Conservation (phyloP, 495 filamentous ascomycete genomes). For the Penicillium alfredii region DNA sequence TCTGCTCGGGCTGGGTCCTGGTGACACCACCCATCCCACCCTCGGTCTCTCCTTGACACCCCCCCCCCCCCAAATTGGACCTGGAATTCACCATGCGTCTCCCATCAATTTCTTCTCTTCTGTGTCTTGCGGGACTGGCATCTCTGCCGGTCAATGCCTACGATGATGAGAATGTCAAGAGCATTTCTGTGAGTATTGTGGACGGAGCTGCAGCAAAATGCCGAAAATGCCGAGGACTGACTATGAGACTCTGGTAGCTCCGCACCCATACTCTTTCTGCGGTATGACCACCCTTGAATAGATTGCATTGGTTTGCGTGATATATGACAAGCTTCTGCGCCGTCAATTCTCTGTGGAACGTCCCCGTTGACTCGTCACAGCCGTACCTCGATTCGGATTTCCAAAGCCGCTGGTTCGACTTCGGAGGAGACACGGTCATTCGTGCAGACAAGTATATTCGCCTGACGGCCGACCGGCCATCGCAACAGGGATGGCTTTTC, state of each 20-base stretch:
- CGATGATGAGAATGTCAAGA: slow-evolving; percentile 44
- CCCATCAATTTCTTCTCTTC: slow-evolving; percentile 34
- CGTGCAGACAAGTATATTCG: slow-evolving; percentile 94
- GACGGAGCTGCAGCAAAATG: slow-evolving; percentile 6
- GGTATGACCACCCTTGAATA: slow-evolving; percentile 30
- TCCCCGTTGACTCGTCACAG: slow-evolving; percentile 44
- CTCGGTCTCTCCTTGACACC: slow-evolving; percentile 22
- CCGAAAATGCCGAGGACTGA: slow-evolving; percentile 21
- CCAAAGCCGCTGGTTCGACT: slow-evolving; percentile 99
- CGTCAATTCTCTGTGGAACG: slow-evolving; percentile 1
- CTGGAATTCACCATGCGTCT: slow-evolving; percentile 32
- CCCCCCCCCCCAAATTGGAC: slow-evolving; percentile 16
- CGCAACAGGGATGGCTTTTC: slow-evolving; percentile 88
- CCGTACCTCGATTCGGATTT: slow-evolving; percentile 97
- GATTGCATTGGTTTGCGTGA: not conserved
- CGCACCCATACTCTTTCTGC: slow-evolving; percentile 66
- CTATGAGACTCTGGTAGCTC: slow-evolving; percentile 43
- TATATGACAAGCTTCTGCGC: not conserved
- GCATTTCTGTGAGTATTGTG: slow-evolving; percentile 45
- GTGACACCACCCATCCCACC: slow-evolving; percentile 25
- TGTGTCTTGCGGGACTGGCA: slow-evolving; percentile 35
- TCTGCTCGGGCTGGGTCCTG: too few species aligned
- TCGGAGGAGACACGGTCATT: slow-evolving; percentile 91
- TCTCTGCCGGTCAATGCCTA: slow-evolving; percentile 31
- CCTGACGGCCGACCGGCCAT: slow-evolving; percentile 82